phyloP scores from a whole-genome alignment of 1,139 yeast genomes.

The Geotrichum macrosporum region DNA sequence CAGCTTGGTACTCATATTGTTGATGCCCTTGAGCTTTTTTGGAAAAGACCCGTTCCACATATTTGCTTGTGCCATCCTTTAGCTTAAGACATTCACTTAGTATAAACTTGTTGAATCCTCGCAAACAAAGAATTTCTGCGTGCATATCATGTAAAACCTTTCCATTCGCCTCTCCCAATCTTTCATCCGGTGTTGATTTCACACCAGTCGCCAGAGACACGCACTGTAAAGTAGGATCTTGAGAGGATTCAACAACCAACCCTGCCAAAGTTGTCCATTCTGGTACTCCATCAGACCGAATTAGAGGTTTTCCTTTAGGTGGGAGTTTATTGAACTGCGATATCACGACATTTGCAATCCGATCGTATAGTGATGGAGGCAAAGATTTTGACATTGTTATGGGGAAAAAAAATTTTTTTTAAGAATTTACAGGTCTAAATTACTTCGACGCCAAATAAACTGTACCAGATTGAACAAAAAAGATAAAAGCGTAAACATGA shows the following conservation, averaged over 20 bases:
- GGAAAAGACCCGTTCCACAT: background rate
- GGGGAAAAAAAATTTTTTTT: background rate
- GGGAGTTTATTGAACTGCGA: constrained; percentile 38
- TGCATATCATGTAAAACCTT: constrained; percentile 75
- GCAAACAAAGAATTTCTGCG: constrained; percentile 72
- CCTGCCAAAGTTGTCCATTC: constrained; percentile 90
- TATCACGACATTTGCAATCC: constrained; percentile 36
- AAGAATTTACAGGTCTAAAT: background rate
- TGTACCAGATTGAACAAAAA: background rate
- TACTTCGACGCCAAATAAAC: too few relatives aligned
- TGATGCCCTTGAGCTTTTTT: background rate
- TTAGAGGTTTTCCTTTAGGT: constrained; percentile 52
- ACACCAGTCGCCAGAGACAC: constrained; percentile 75
- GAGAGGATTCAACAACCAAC: constrained; percentile 47
- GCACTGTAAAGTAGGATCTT: constrained; percentile 27
- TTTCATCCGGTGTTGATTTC: constrained; percentile 61
- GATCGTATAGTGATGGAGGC: constrained; percentile 8
- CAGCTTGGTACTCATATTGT: constrained; percentile 34
- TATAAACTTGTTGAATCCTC: constrained; percentile 57
- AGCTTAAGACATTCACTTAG: constrained; percentile 38
- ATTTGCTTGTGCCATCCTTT: constrained; percentile 5
- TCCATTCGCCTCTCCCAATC: constrained; percentile 44
- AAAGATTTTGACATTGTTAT: background rate
- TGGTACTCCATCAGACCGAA: constrained; percentile 54
- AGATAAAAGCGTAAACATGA: background rate